Base-by-base conservation (phyloP, 2,329 filamentous ascomycete species). In the Cyanodermella asteris region DNA sequence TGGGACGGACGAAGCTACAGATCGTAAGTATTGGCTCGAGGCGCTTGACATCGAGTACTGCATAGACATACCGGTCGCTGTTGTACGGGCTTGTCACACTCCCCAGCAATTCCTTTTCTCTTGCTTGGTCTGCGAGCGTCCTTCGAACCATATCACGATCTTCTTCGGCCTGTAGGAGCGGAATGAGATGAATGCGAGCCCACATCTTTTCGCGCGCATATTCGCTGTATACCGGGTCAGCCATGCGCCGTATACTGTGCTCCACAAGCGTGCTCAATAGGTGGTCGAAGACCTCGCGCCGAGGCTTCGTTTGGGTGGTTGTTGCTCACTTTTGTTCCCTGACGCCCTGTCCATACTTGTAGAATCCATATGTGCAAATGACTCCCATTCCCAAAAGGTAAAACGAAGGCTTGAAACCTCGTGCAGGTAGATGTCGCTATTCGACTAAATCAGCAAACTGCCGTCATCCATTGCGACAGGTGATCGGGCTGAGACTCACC, bases 201-300 rank as follows among this genome's bases (percentile, higher is more conserved):
- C 87, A 97, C 68, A 91, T 87, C 62, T 94, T 97, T 47, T 97
- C 87, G 41, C 87, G 78, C 34, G 72, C 77, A 38, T 91, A 72
- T 54, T 97, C 87, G 45, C 82, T 93, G 41, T 29, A 21, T 13
- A n/a, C n/a, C 13, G 10, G n/a, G n/a, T n/a, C n/a, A n/a, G n/a
- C n/a, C 11, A 4, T n/a, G 18, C 13, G 13, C 16, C 12, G 13
- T 5, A 11, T 7, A 8, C 10, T n/a, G 6, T 11, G 16, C 13
- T 23, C 18, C 25, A 28, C 16, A 28, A 3, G 9, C 17, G 16
- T n/a, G n/a, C n/a, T n/a, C n/a, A n/a, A n/a, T n/a, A n/a, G n/a
- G n/a, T n/a, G n/a, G n/a, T n/a, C n/a, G n/a, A n/a, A n/a, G n/a
- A n/a, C 21, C 7, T 13, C 10, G 23, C 12, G 9, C 7, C 9